Evolutionary conservation across 495 filamentous ascomycete species (phyloP), one percentile per base, ranked within the genome.

Genomic region (Opeltia flavorubescens): DNA sequence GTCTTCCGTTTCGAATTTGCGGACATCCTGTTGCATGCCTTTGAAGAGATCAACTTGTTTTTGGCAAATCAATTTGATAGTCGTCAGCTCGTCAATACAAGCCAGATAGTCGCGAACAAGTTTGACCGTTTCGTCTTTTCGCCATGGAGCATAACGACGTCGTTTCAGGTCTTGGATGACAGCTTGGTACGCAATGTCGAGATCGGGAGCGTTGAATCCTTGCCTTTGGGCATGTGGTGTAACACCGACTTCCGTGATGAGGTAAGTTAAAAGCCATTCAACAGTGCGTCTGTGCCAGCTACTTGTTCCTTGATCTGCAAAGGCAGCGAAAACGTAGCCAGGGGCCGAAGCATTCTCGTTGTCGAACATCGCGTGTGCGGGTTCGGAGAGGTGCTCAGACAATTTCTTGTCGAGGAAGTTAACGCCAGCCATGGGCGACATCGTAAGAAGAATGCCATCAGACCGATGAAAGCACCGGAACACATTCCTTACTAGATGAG

Each of bases 351-450:
- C 58, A 45, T 57, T 46, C 27, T 58, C 52, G 31, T 59, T 58
- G 28, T 54, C 48, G 29, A 58, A 50, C 0, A 55, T 47, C n/a
- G 51, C 38, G 24, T 59, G 52, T 18, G 50, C 23, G 11, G 59
- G 54, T 30, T 60, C 53, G 11, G 35, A 29, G 12, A 61, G 40
- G 35, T 60, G 43, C 38, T 48, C 39, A 5, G 36, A 5, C 12
- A 61, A 58, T 24, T 58, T 47, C 31, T 54, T 58, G 25, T 61
- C 56, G 8, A 61, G 35, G 46, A 58, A 61, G 44, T 61, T 54
- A 15, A 61, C 49, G 30, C 59, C 59, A 29, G 49, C 48, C 46
- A 59, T 51, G 0, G 59, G 50, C 7, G 59, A 60, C 11, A 61
- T 44, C 8, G 58, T 60, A 25, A 61, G 46, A 1, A 60, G 47